Evolutionary conservation across 2,329 filamentous ascomycete species (phyloP), one percentile per base, ranked within the genome.

Genomic region (Xylaria sp.): DNA sequence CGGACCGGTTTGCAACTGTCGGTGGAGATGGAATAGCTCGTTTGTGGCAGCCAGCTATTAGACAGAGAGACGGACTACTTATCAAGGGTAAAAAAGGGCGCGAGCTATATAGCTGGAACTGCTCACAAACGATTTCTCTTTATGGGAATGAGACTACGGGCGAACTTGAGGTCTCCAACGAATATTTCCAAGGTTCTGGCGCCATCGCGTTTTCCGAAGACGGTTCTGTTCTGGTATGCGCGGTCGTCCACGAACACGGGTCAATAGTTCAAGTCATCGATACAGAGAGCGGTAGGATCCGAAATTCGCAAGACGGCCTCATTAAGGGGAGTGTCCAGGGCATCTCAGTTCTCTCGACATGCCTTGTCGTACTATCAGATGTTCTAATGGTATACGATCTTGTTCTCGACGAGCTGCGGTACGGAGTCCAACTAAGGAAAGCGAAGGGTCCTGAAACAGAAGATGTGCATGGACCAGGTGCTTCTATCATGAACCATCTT

Each of bases 311-410:
- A 20, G 86, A 90, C 5, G 89, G 89, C 2, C 81, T 95, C 49
- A 90, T 91, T 79, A 84, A 85, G 58, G 88, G 89, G 5, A 84
- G 86, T 20, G 82, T 94, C 7, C 86, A 89, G 64, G 87, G 87
- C n/a, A 79, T 96, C 33, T 88, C 85, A 5, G 90, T 96, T 60
- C 80, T 96, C 2, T 90, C 89, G 1, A 89, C 90, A 27, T 90
- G 91, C 74, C 81, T 99, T 20, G 83, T 98, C 64, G 86, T 92
- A 51, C 81, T 97, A 1, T 93, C 93, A 0, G 85, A 90, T 49
- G 86, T 88, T 31, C 84, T 97, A 9, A 84, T 88, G 45, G 90
- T 97, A 39, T 97, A 93, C 83, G 92, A 99, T 77, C 86, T 96
- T 11, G 92, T 98, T 7, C 85, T 89, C 57, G 92, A 97, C 73